Evolutionary conservation across 2,329 filamentous ascomycete genomes (phyloP).

Genomic region (Diaporthe sp.): DNA sequence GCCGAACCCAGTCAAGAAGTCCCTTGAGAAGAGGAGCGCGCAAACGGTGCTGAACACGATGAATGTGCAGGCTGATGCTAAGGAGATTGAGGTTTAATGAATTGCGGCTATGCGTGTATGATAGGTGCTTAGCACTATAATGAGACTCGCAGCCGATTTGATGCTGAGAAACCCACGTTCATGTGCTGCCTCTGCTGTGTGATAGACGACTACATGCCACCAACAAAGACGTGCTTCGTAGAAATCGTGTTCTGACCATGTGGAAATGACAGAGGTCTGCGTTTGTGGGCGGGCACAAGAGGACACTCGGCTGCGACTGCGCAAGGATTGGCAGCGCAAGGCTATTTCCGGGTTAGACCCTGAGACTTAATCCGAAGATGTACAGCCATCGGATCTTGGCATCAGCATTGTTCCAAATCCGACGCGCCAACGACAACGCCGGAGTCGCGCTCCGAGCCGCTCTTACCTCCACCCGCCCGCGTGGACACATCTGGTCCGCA

Average conservation of each 20-base stretch:
- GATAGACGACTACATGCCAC: not conserved
- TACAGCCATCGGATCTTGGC: constrained; percentile 9
- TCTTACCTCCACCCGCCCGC: not conserved
- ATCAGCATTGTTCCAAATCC: constrained; percentile 13
- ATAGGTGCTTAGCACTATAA: not conserved
- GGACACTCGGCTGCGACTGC: not conserved
- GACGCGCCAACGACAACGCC: not conserved
- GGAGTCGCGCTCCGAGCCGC: constrained; percentile 9
- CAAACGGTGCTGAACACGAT: constrained; percentile 60
- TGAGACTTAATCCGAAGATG: not conserved
- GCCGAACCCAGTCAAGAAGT: constrained; percentile 61
- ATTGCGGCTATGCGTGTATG: not conserved
- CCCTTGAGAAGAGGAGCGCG: constrained; percentile 57
- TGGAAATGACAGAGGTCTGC: not conserved
- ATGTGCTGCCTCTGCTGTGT: not conserved
- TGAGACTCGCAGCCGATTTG: not conserved
- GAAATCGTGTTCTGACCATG: no score
- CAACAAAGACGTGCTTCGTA: not conserved
- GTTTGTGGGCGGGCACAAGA: not conserved
- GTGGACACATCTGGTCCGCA: not conserved
- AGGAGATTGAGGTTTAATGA: constrained; percentile 42
- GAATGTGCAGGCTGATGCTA: constrained; percentile 48
- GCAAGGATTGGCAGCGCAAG: not conserved
- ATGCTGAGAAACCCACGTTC: not conserved
- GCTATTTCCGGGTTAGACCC: not conserved